phyloP scores from a whole-genome alignment of 2,329 filamentous ascomycete species.

The Trichophyton schoenleinii region DNA sequence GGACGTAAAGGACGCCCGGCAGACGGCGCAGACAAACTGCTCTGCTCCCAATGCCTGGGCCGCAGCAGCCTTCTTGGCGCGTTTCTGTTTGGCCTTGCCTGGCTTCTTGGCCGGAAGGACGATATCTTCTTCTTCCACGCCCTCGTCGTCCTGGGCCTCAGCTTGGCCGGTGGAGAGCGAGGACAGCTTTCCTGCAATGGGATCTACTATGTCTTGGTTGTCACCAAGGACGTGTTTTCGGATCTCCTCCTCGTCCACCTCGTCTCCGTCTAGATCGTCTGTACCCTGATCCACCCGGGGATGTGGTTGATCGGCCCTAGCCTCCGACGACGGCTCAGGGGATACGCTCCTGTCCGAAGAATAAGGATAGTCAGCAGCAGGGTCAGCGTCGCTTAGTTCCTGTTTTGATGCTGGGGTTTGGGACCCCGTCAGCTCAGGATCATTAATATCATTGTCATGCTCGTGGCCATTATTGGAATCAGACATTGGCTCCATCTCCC shows the following conservation, averaged over 20 bases:
- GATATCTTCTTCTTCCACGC: neutral
- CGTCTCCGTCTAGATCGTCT: neutral
- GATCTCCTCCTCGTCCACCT: constrained; percentile 14
- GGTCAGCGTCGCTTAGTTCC: neutral
- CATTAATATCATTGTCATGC: neutral
- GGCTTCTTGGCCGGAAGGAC: constrained; percentile 22
- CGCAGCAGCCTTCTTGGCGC: constrained; percentile 39
- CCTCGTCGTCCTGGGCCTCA: neutral
- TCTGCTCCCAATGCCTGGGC: constrained; percentile 15
- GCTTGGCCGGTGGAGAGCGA: neutral
- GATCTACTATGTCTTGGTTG: constrained; percentile 22
- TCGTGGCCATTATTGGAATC: neutral
- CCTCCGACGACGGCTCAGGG: neutral
- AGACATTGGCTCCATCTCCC: neutral
- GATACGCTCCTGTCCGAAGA: neutral
- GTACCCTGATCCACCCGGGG: neutral
- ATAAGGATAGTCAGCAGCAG: neutral
- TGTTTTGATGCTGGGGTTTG: neutral
- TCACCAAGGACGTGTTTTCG: constrained; percentile 5
- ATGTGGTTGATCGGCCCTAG: neutral
- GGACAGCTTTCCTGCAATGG: constrained; percentile 23
- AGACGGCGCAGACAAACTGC: constrained; percentile 59
- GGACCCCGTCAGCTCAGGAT: neutral
- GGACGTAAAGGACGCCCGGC: constrained; percentile 64
- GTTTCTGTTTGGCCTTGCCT: constrained; percentile 43